Evolutionary conservation across 140 eudicot species (phyloP).

Genomic region (Cichorium intybus): DNA sequence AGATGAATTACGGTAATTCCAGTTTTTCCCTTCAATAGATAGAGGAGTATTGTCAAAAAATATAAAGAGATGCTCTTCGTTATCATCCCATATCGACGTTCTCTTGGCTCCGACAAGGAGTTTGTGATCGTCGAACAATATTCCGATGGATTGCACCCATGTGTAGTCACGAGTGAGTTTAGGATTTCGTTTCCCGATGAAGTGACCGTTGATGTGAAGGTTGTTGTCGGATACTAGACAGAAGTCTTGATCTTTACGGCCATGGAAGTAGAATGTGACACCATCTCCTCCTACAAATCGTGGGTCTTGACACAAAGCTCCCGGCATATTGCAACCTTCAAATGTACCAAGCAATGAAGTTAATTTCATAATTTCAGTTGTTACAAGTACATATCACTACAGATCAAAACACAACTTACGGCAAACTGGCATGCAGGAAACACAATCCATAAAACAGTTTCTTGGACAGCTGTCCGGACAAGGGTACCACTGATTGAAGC

Average conservation of each 20-base stretch:
- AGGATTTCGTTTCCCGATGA: conserved; percentile 60
- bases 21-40: conserved; percentile 33
- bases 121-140: conserved; percentile 57
- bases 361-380: background rate
- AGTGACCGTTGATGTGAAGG: conserved; percentile 86
- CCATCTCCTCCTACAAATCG: conserved; percentile 84
- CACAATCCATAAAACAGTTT: conserved; percentile 43
- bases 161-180: conserved; percentile 77
- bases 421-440: conserved; percentile 67
- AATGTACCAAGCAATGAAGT: background rate
- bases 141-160: conserved; percentile 77
- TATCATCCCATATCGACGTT: conserved; percentile 62
- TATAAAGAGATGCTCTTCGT: conserved; percentile 51
- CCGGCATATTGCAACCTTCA: conserved; percentile 58
- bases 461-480: conserved; percentile 23
- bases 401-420: conserved; percentile 34
- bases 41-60: conserved; percentile 36
- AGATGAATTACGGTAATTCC: conserved; percentile 31
- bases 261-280: conserved; percentile 79
- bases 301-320: conserved; percentile 83
- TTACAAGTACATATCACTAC: background rate
- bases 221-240: conserved; percentile 73
- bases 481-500: conserved; percentile 2
- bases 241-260: conserved; percentile 63
- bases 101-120: conserved; percentile 50